These are phyloP conservation scores for Testicularia cyperi DNA, from an alignment of 1,284 basidiomycete species.

Conservation along the genomic window DNA sequence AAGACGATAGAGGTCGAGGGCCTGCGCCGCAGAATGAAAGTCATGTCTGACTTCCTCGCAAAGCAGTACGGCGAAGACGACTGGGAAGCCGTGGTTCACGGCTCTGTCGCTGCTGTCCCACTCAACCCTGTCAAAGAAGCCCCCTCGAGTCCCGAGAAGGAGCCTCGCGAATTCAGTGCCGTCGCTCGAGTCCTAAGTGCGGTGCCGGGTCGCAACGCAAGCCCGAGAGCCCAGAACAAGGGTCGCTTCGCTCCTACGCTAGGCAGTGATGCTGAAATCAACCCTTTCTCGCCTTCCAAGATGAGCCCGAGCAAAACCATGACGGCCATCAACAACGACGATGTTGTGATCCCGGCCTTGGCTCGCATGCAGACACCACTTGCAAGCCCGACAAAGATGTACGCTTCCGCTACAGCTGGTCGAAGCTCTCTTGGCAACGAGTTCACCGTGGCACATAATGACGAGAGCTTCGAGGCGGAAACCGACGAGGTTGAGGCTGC, in stretches of 20 bases:
- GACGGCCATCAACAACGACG: constrained; percentile 31
- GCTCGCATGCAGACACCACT: constrained; percentile 23
- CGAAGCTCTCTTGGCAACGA: constrained; percentile 1
- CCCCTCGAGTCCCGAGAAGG: constrained; percentile 19
- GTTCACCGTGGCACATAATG: background rate
- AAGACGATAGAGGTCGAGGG: constrained; percentile 50
- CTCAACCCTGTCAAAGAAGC: constrained; percentile 1
- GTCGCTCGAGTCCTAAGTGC: constrained; percentile 19
- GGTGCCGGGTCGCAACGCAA: too few relatives aligned
- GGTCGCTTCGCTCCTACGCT: constrained; percentile 11
- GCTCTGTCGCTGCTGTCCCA: constrained; percentile 1
- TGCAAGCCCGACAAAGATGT: constrained; percentile 17
- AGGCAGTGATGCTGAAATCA: constrained; percentile 7
- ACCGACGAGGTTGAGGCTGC: background rate
- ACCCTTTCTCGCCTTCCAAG: constrained; percentile 12
- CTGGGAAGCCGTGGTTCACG: constrained; percentile 43
- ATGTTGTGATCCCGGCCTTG: constrained; percentile 31
- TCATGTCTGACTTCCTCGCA: constrained; percentile 43
- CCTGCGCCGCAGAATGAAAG: constrained; percentile 34
- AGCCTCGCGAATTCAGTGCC: constrained; percentile 12
- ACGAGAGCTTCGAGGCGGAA: background rate
- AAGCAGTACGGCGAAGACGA: constrained; percentile 38
- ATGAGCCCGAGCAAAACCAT: constrained; percentile 17
- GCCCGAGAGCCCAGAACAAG: constrained; percentile 13
- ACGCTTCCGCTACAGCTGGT: constrained; percentile 7